These are phyloP conservation scores for Aegilops bicornis DNA, from an alignment of 176 grass and related monocot genomes.

Conservation along the genomic window DNA sequence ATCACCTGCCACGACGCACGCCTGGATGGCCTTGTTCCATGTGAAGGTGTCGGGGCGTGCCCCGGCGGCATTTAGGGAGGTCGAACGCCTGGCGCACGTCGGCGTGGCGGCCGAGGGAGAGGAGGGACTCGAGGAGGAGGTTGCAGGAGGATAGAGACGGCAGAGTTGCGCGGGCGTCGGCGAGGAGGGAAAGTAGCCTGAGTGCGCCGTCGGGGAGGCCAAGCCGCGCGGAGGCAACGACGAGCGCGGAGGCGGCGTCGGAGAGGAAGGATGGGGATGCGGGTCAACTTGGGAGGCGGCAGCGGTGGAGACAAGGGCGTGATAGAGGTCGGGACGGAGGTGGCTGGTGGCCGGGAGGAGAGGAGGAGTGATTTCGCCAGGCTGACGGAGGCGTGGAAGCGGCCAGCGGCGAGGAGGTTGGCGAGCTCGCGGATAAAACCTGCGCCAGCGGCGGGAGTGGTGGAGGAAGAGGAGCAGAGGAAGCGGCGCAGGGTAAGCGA, in stretches of 20 bases:
- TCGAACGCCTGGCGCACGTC: constrained; percentile 43
- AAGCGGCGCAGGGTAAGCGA: constrained; percentile 3
- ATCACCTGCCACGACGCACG: constrained; percentile 32
- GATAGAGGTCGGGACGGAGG: constrained; percentile 38
- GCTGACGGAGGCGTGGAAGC: constrained; percentile 46
- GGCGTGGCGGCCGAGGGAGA: constrained; percentile 34
- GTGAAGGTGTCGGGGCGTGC: constrained; percentile 38
- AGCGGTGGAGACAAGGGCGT: not conserved
- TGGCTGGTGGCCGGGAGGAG: constrained; percentile 5
- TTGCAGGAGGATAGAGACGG: constrained; percentile 60
- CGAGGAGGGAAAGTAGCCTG: constrained; percentile 39
- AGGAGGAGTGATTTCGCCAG: constrained; percentile 42
- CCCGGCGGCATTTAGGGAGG: constrained; percentile 30
- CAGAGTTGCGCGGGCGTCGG: constrained; percentile 21
- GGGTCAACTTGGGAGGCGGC: not conserved
- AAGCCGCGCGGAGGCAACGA: constrained; percentile 38
- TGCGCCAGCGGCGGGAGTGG: not conserved
- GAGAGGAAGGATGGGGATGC: constrained; percentile 22
- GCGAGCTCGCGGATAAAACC: constrained; percentile 29
- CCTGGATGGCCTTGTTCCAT: constrained; percentile 60
- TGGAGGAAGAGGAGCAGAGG: not conserved
- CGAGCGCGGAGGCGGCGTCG: constrained; percentile 32
- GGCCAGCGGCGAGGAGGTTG: constrained; percentile 30
- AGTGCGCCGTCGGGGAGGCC: constrained; percentile 41
- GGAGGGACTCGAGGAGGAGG: constrained; percentile 53